phyloP scores from a whole-genome alignment of 768 basidiomycete genomes.

The Tulasnella sp. region DNA sequence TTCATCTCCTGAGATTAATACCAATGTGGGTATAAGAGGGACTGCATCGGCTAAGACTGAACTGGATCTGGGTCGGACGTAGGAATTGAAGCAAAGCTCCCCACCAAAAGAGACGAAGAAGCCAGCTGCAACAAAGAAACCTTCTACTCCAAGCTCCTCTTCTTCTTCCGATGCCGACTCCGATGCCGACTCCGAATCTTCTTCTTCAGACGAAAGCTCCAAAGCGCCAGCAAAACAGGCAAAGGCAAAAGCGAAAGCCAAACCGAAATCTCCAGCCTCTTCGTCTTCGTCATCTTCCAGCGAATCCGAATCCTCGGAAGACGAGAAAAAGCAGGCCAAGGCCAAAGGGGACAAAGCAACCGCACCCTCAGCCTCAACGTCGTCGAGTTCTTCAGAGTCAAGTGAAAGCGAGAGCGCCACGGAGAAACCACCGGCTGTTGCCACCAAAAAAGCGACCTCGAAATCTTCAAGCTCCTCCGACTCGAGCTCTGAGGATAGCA shows the following conservation, averaged over 20 bases:
- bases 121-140: neutral
- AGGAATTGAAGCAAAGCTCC: neutral
- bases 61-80: neutral
- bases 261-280: neutral
- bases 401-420: neutral
- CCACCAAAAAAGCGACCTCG: neutral
- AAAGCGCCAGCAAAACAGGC: neutral
- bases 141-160: slow-evolving; percentile 21
- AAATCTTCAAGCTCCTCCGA: neutral
- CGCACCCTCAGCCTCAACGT: neutral
- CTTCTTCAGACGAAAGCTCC: slow-evolving; percentile 14
- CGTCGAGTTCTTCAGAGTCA: slow-evolving; percentile 2
- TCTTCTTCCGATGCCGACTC: slow-evolving; percentile 35
- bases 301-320: neutral
- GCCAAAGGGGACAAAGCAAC: neutral
- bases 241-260: neutral
- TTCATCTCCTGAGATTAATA: slow-evolving; percentile 12
- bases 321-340: neutral
- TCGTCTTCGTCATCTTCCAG: slow-evolving; percentile 8
- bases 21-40: neutral
- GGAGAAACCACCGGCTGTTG: neutral
- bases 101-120: neutral
- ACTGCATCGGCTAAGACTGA: neutral
- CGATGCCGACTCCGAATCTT: slow-evolving; percentile 30
- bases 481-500: neutral